phyloP scores from a whole-genome alignment of 768 basidiomycete genomes.

The Leccinum sublutescens region DNA sequence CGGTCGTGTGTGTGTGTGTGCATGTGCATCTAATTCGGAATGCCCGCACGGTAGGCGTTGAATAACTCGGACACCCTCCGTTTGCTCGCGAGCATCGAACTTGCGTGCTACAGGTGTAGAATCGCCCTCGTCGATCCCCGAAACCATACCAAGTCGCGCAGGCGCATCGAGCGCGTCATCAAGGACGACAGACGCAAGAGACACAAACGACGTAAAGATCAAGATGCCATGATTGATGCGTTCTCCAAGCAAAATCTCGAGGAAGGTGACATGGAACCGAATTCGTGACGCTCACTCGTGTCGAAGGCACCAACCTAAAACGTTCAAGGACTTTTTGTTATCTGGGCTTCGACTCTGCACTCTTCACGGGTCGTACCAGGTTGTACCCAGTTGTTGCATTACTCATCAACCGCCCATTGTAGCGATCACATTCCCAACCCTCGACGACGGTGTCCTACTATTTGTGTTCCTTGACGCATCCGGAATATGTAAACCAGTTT shows the following conservation, averaged over 20 bases:
- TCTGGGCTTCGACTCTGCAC: conserved; percentile 4
- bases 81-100: conserved; percentile 78
- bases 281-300: conserved; percentile 19
- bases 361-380: conserved; percentile 4
- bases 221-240: conserved; percentile 78
- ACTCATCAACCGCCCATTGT: conserved; percentile 21
- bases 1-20: background rate
- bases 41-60: conserved; percentile 51
- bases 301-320: conserved; percentile 9
- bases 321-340: conserved; percentile 12
- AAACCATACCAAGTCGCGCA: conserved; percentile 58
- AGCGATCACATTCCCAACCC: conserved; percentile 15
- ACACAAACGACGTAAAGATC: conserved; percentile 80
- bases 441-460: conserved; percentile 5
- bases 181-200: conserved; percentile 81
- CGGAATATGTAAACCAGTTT: conserved; percentile 9
- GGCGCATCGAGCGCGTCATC: conserved; percentile 76
- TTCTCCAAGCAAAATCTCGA: conserved; percentile 57
- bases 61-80: conserved; percentile 83
- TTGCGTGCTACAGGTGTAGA: conserved; percentile 78
- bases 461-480: conserved; percentile 4
- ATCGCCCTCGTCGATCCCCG: conserved; percentile 68
- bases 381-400: conserved; percentile 24
- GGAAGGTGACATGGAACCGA: conserved; percentile 26
- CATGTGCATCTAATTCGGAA: conserved; percentile 10